Conservation (phyloP, 164 flowering plant genomes). For the Brasenia schreberi region DNA sequence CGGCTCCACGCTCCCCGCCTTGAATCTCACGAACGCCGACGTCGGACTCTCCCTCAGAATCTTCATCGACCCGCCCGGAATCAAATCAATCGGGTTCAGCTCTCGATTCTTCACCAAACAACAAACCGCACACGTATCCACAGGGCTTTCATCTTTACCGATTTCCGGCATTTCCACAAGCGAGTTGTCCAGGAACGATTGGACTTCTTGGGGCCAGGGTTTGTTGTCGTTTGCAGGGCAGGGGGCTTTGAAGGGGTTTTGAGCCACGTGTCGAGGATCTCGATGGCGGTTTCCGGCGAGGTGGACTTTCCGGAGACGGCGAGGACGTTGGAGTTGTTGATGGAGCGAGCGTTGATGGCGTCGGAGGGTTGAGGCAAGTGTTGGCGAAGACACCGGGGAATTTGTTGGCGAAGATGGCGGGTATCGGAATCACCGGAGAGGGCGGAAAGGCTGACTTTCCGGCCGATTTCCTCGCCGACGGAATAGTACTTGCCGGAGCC, state of each 20-base stretch:
- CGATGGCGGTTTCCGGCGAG: slow-evolving; percentile 18
- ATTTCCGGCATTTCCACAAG: slow-evolving; percentile 50
- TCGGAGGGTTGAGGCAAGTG: slow-evolving; percentile 55
- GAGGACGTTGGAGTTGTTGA: slow-evolving; percentile 87
- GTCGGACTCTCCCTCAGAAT: slow-evolving; percentile 78
- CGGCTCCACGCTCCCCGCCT: slow-evolving; percentile 88
- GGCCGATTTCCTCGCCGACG: slow-evolving; percentile 67
- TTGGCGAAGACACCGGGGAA: slow-evolving; percentile 80
- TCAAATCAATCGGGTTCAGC: slow-evolving; percentile 37
- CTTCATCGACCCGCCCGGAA: slow-evolving; percentile 87
- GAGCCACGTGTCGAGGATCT: slow-evolving; percentile 60
- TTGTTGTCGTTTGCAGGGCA: slow-evolving; percentile 62
- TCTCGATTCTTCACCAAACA: slow-evolving; percentile 39
- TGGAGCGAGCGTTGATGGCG: slow-evolving; percentile 66
- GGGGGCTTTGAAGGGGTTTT: slow-evolving; percentile 72
- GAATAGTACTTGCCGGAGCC: slow-evolving; percentile 83
- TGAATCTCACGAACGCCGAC: slow-evolving; percentile 70
- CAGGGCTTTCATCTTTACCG: background rate
- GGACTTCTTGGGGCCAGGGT: slow-evolving; percentile 57
- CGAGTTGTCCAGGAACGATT: slow-evolving; percentile 44
- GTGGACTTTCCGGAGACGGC: slow-evolving; percentile 11
- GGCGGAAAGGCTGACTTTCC: slow-evolving; percentile 37
- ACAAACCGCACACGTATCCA: slow-evolving; percentile 38
- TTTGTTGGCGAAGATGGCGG: slow-evolving; percentile 85
- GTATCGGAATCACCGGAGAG: slow-evolving; percentile 18